phyloP scores from a whole-genome alignment of 305 asterid species.

The Ilex paraguariensis region DNA sequence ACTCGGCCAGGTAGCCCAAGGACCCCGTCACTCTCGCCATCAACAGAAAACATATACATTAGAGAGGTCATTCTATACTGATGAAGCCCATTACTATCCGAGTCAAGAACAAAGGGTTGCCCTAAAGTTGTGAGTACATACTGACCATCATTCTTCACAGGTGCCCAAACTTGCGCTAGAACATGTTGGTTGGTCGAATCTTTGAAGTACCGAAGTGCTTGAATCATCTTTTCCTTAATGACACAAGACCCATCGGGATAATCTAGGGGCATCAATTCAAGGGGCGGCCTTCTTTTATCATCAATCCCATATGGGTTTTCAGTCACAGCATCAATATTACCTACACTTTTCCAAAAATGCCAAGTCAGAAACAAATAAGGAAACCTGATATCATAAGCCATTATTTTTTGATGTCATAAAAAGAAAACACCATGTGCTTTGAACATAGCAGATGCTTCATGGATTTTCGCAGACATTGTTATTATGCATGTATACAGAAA shows the following conservation, averaged over 20 bases:
- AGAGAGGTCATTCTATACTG: conserved; percentile 10
- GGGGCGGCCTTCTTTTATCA: neutral
- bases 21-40: neutral
- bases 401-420: neutral
- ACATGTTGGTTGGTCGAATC: neutral
- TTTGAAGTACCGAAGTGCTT: neutral
- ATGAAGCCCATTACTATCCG: neutral
- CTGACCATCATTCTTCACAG: neutral
- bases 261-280: neutral
- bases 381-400: neutral
- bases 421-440: neutral
- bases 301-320: neutral
- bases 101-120: conserved; percentile 4
- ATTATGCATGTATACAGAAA: neutral
- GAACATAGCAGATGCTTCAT: neutral
- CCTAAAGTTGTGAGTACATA: conserved; percentile 8
- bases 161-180: conserved; percentile 14
- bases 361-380: too few species aligned
- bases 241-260: neutral
- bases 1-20: conserved; percentile 14
- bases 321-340: neutral
- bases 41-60: conserved; percentile 1
- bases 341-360: neutral
- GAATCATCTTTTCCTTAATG: neutral
- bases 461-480: neutral